Conservation (phyloP, 306 rosid species). For the Casuarina equisetifolia region DNA sequence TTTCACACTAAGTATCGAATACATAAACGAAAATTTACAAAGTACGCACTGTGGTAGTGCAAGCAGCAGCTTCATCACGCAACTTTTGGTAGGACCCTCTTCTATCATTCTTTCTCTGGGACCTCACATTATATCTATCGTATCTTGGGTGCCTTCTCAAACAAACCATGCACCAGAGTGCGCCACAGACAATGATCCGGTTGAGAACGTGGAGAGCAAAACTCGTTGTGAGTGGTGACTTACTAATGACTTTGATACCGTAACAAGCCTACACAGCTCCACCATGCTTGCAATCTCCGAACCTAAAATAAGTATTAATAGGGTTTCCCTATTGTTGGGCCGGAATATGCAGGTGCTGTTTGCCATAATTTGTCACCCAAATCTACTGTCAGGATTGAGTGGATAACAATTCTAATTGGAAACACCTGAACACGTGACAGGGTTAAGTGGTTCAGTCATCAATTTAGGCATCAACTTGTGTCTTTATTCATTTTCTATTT, state of each 20-base stretch:
- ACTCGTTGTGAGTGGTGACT: conserved; percentile 31
- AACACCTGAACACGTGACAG: conserved; percentile 51
- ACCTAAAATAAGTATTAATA: conserved; percentile 27
- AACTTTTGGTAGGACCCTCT: conserved; percentile 24
- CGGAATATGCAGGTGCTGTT: conserved; percentile 28
- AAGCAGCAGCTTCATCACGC: conserved; percentile 19
- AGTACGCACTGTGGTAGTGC: neutral
- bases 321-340: conserved; percentile 3
- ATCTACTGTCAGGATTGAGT: conserved; percentile 7
- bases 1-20: conserved; percentile 30
- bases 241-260: conserved; percentile 46
- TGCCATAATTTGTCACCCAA: conserved; percentile 33
- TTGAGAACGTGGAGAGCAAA: conserved; percentile 57
- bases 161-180: conserved; percentile 32
- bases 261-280: conserved; percentile 52
- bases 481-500: conserved; percentile 14
- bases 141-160: conserved; percentile 31
- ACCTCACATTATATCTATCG: conserved; percentile 44
- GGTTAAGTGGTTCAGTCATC: conserved; percentile 18
- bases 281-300: conserved; percentile 40
- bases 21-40: conserved; percentile 2
- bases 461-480: conserved; percentile 21
- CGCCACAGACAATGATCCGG: conserved; percentile 43
- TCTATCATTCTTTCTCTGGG: conserved; percentile 12
- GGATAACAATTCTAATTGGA: conserved; percentile 25